Percentiles rank a stretch among this genome's conserved stretches.
phyloP scores from a whole-genome alignment of 2,329 filamentous ascomycete species.

The Furcasterigmium furcatum region DNA sequence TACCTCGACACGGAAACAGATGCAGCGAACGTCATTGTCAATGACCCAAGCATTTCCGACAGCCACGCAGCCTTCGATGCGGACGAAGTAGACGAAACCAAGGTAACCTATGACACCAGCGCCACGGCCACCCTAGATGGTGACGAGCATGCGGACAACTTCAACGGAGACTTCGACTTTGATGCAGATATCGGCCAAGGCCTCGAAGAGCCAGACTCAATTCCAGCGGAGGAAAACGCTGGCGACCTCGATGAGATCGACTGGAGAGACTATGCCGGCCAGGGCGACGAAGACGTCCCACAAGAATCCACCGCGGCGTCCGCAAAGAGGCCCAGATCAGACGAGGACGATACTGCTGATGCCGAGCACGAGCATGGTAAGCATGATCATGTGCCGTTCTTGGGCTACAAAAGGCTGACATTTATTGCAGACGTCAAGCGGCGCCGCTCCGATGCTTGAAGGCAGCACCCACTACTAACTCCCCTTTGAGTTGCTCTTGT shows the following conservation, averaged over 20 bases:
- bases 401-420: slow-evolving; percentile 9
- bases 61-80: not conserved
- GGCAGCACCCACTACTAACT: too few species aligned
- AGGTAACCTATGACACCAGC: slow-evolving; percentile 17
- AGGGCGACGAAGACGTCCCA: slow-evolving; percentile 8
- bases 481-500: too few species aligned
- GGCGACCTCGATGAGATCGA: slow-evolving; percentile 19
- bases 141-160: slow-evolving; percentile 16
- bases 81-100: slow-evolving; percentile 4
- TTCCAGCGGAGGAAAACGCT: not conserved
- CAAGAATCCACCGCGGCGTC: slow-evolving; percentile 7
- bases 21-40: not conserved
- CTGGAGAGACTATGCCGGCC: slow-evolving; percentile 19
- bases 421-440: slow-evolving; percentile 18
- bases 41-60: slow-evolving; percentile 3
- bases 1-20: not conserved
- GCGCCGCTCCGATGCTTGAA: slow-evolving; percentile 5
- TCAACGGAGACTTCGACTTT: slow-evolving; percentile 26
- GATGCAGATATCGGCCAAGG: slow-evolving; percentile 11
- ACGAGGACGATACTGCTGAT: slow-evolving; percentile 16
- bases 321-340: slow-evolving; percentile 16
- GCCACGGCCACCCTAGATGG: slow-evolving; percentile 28
- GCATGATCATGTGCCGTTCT: not conserved
- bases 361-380: slow-evolving; percentile 17
- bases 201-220: not conserved